These are phyloP conservation scores for Petasospora fabianii DNA, from an alignment of 1,139 yeast genomes.

Conservation along the genomic window DNA sequence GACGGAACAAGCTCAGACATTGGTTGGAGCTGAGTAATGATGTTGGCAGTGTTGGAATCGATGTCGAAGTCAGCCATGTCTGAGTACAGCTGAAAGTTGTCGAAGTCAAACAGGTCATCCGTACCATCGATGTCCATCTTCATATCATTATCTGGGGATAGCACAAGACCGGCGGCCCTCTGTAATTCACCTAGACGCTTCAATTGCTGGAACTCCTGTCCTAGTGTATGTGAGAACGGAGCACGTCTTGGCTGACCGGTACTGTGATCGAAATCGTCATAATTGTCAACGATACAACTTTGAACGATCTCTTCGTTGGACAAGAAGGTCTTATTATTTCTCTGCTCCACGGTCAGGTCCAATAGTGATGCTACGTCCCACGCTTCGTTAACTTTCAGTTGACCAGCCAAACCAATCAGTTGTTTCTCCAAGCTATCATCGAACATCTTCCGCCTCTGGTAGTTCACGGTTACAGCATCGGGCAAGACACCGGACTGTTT, in stretches of 20 bases:
- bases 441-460: conserved; percentile 27
- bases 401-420: conserved; percentile 41
- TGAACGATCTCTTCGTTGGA: conserved; percentile 65
- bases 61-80: conserved; percentile 11
- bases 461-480: conserved; percentile 23
- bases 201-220: conserved; percentile 24
- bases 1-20: conserved; percentile 21
- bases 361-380: conserved; percentile 58
- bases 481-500: conserved; percentile 40
- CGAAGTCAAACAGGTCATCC: conserved; percentile 11
- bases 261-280: conserved; percentile 28
- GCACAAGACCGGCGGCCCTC: conserved; percentile 1
- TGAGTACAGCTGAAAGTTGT: conserved; percentile 12
- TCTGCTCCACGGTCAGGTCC: conserved; percentile 56
- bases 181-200: conserved; percentile 19
- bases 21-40: conserved; percentile 17
- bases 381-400: conserved; percentile 46
- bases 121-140: conserved; percentile 1
- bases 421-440: conserved; percentile 35
- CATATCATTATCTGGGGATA: neutral
- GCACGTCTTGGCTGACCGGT: conserved; percentile 21
- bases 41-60: neutral
- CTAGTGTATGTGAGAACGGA: conserved; percentile 26
- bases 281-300: conserved; percentile 52
- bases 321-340: conserved; percentile 49